Evolutionary conservation across 139 green algal species (phyloP).

Genomic region (Volvox reticuliferus): DNA sequence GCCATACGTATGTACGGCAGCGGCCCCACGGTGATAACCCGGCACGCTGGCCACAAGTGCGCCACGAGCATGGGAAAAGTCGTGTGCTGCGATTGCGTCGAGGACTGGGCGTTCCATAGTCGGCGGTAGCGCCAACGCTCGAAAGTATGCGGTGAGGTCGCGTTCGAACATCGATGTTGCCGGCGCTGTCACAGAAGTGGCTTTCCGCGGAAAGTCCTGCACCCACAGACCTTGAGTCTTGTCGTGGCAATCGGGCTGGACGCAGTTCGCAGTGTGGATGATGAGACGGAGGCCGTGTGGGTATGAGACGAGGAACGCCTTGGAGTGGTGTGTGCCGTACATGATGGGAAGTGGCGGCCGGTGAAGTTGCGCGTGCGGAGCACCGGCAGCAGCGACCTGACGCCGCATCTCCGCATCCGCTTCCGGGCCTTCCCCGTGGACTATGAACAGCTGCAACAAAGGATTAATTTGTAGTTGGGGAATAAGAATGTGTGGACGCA

Average conservation of each 20-base stretch:
- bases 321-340: constrained; percentile 78
- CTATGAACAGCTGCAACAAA: constrained; percentile 30
- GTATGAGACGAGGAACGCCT: constrained; percentile 69
- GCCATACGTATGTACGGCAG: constrained; percentile 65
- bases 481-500: no score
- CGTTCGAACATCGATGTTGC: constrained; percentile 66
- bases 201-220: constrained; percentile 87
- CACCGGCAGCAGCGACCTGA: constrained; percentile 28
- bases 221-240: constrained; percentile 74
- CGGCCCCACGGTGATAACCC: constrained; percentile 64
- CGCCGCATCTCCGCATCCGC: not conserved
- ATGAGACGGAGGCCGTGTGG: constrained; percentile 77
- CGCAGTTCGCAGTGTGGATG: constrained; percentile 88
- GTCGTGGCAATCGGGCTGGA: constrained; percentile 85
- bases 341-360: constrained; percentile 63
- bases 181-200: not conserved
- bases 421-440: constrained; percentile 47
- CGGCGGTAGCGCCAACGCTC: constrained; percentile 64
- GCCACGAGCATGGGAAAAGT: constrained; percentile 76
- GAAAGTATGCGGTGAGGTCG: constrained; percentile 75
- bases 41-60: constrained; percentile 70
- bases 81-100: constrained; percentile 59
- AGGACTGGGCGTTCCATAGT: not conserved
- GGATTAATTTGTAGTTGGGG: no score
- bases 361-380: constrained; percentile 21